These are phyloP conservation scores for Arthroderma uncinatum DNA, from an alignment of 2,329 filamentous ascomycete genomes.

Conservation along the genomic window DNA sequence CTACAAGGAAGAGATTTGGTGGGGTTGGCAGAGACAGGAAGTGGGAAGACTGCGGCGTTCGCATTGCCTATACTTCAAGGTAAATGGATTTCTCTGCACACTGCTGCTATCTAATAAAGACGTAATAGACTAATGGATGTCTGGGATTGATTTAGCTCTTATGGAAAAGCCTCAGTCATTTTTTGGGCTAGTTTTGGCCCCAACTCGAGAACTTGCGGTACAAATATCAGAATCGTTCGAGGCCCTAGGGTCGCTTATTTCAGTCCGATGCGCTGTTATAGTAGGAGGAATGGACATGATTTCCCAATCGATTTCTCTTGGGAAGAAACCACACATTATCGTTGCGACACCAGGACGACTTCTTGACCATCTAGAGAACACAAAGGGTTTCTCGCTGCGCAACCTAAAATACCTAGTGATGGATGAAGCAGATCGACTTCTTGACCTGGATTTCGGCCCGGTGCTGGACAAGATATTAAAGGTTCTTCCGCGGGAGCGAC, in stretches of 20 bases:
- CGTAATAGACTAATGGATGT: not conserved
- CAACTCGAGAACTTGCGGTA: constrained; percentile 83
- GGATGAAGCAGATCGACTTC: constrained; percentile 83
- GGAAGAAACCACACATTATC: constrained; percentile 90
- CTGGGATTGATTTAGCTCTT: constrained; percentile 41
- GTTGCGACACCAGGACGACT: constrained; percentile 85
- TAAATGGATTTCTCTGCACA: constrained; percentile 9
- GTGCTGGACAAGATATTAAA: constrained; percentile 89
- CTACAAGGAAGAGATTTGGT: constrained; percentile 77
- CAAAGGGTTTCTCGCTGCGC: constrained; percentile 82
- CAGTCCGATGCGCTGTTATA: constrained; percentile 73
- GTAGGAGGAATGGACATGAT: constrained; percentile 97
- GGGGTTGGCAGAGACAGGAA: constrained; percentile 87
- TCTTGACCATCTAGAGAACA: constrained; percentile 89
- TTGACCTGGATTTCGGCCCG: constrained; percentile 90
- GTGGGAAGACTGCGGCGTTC: constrained; percentile 92
- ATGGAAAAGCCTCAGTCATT: constrained; percentile 77
- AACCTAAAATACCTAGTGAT: constrained; percentile 80
- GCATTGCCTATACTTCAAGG: constrained; percentile 79
- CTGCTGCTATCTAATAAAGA: not conserved
- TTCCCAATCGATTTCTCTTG: constrained; percentile 74
- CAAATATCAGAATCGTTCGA: constrained; percentile 86
- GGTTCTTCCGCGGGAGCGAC: constrained; percentile 63
- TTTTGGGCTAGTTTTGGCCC: constrained; percentile 82
- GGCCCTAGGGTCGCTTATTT: constrained; percentile 74